Percentiles rank a stretch among this genome's conserved stretches.
Evolutionary conservation across 305 asterid species (phyloP).

Genomic region (Solanum chacoense): DNA sequence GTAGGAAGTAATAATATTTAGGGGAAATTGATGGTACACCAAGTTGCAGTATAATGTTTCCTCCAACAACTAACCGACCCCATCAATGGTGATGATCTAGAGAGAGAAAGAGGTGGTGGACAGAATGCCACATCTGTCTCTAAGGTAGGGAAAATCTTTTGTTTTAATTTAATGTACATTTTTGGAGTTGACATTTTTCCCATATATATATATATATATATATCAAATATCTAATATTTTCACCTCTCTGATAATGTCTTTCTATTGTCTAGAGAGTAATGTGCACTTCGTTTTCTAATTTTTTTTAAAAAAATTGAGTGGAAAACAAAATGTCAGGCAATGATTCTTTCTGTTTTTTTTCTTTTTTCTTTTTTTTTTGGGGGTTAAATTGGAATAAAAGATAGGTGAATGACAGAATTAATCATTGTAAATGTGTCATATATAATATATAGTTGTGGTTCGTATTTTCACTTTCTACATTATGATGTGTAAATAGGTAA

Average conservation of each 20-base stretch:
- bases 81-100: conserved; percentile 14
- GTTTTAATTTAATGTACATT: not conserved
- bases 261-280: not conserved
- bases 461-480: not conserved
- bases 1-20: not conserved
- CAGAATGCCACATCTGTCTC: conserved; percentile 6
- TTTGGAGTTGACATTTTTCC: not conserved
- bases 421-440: not conserved
- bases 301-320: not conserved
- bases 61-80: conserved; percentile 37
- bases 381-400: not conserved
- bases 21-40: not conserved
- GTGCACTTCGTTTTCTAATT: not conserved
- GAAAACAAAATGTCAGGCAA: not conserved
- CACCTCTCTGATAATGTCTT: conserved; percentile 2
- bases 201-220: no score
- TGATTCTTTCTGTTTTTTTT: not conserved
- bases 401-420: not conserved
- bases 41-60: conserved; percentile 25
- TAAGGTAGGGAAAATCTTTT: not conserved
- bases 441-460: not conserved
- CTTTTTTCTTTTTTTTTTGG: not conserved
- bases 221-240: not conserved
- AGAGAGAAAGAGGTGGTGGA: not conserved
- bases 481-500: not conserved